A percentile compares a stretch with the other conserved stretches of the same genome.
These are phyloP conservation scores for Amorphotheca resinae DNA, from an alignment of 495 filamentous ascomycete genomes.

Conservation along the genomic window DNA sequence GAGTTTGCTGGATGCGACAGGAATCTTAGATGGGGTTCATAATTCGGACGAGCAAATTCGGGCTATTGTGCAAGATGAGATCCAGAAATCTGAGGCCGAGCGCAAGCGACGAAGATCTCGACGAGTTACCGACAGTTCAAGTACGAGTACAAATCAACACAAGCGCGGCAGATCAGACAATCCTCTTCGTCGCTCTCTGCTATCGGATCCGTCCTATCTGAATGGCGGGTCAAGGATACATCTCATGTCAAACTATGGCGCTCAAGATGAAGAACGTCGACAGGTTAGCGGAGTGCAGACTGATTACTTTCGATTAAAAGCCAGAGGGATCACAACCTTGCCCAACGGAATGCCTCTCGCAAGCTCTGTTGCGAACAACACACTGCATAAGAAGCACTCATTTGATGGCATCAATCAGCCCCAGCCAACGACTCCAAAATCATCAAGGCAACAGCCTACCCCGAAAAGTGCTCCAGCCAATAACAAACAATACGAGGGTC, in stretches of 20 bases:
- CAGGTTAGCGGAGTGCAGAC: slow-evolving; percentile 26
- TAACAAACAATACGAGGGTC: not conserved
- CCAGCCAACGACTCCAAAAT: slow-evolving; percentile 2
- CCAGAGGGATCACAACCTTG: slow-evolving; percentile 26
- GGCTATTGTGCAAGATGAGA: slow-evolving; percentile 4
- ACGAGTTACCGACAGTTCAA: not conserved
- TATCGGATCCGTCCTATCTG: slow-evolving; percentile 17
- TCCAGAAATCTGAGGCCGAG: not conserved
- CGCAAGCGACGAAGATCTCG: slow-evolving; percentile 5
- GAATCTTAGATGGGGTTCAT: slow-evolving; percentile 17
- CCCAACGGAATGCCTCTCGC: slow-evolving; percentile 21
- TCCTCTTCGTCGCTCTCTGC: slow-evolving; percentile 17
- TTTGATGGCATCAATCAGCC: slow-evolving; percentile 11
- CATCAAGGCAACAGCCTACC: not conserved
- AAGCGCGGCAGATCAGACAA: slow-evolving; percentile 18
- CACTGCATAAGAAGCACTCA: slow-evolving; percentile 9
- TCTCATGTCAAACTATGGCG: slow-evolving; percentile 9
- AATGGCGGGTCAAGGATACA: slow-evolving; percentile 16
- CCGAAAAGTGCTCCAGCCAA: slow-evolving; percentile 14
- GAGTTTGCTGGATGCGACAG: slow-evolving; percentile 12
- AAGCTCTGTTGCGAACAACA: slow-evolving; percentile 11
- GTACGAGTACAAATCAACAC: slow-evolving; percentile 7
- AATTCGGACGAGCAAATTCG: slow-evolving; percentile 2
- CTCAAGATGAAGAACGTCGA: slow-evolving; percentile 10
- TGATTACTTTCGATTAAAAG: slow-evolving; percentile 34